Evolutionary conservation across 768 basidiomycete species (phyloP), one percentile per base, ranked within the genome.

Genomic region (Sporobolomyces phaffii): DNA sequence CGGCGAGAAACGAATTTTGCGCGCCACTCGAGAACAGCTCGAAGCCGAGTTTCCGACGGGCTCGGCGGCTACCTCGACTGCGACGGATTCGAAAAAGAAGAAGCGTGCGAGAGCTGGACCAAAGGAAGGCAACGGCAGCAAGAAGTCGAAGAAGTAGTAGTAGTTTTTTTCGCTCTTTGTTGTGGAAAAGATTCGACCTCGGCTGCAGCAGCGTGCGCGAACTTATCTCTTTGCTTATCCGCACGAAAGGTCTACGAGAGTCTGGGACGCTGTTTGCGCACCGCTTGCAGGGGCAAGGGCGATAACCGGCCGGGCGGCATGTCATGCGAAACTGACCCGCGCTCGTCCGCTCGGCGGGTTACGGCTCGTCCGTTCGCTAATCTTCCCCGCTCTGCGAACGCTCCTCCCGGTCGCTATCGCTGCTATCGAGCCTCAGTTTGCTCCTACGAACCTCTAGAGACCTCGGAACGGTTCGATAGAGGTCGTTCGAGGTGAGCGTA

Each of bases 1-100:
- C 14, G 88, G 89, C 6, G 91, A 93, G 79, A 91, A 91, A 78
- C 78, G 82, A 28, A 85, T 91, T 17, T 73, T 92, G 60, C 74
- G 73, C 3, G 72, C 69, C 1, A 65, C 77, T 0, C 71, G 79
- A 48, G 44, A 62, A 8, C 62, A 69, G 41, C 47, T 69, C 26
- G 60, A 71, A 22, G 51, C 18, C 5, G 61, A 62, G 8, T 61
- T 60, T 26, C 47, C 61, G 3, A 18, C 22, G 1, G 65, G 53
- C 3, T n/a, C n/a, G n/a, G 48, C 28, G 2, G 14, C 41, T 0
- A 14, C 36, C 5, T 31, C 5, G 18, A 9, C 22, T 0, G n/a
- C 22, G 31, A 9, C 2, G 24, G 48, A 48, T 11, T 20, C 34
- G n/a, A 54, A 59, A 58, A 47, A 66, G 40, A 56, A 60, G 57